phyloP scores from a whole-genome alignment of 495 filamentous ascomycete genomes.

The Schizothecium vesticola region DNA sequence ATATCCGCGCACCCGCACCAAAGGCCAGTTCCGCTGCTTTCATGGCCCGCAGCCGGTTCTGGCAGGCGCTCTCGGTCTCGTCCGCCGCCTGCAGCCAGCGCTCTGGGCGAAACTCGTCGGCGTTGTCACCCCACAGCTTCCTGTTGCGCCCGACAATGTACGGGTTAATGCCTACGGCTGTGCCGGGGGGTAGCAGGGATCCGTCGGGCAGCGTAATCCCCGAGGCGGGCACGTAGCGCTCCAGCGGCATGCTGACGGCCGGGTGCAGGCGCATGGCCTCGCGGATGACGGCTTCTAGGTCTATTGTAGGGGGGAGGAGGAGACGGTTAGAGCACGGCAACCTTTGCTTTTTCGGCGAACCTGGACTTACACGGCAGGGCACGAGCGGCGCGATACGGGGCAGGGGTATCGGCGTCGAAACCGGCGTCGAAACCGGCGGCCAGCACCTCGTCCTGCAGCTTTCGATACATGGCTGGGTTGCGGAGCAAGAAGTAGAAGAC shows the following conservation, averaged over 20 bases:
- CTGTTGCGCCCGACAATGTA: constrained; percentile 35
- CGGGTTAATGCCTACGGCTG: constrained; percentile 37
- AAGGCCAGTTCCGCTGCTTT: constrained; percentile 41
- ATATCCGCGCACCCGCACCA: constrained; percentile 57
- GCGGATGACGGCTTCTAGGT: constrained; percentile 51
- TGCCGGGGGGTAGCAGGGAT: constrained; percentile 30
- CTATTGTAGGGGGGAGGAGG: too few species aligned
- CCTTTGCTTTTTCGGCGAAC: too few species aligned
- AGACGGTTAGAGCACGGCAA: too few species aligned
- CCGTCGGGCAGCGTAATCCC: constrained; percentile 35
- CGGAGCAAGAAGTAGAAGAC: constrained; percentile 50
- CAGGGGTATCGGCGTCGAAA: too few species aligned
- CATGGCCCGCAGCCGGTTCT: constrained; percentile 18
- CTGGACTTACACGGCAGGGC: constrained; percentile 10
- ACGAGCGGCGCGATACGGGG: constrained; percentile 14
- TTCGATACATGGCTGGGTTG: constrained; percentile 34
- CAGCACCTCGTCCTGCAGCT: constrained; percentile 38
- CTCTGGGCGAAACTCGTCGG: constrained; percentile 47
- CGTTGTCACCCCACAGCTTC: constrained; percentile 43
- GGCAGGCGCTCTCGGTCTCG: constrained; percentile 21
- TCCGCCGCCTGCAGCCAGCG: constrained; percentile 41
- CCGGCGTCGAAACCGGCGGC: constrained; percentile 5
- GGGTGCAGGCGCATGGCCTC: constrained; percentile 50
- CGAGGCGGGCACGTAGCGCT: constrained; percentile 40
- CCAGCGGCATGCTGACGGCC: constrained; percentile 38